Evolutionary conservation across 2,329 filamentous ascomycete species (phyloP), one percentile per base, ranked within the genome.

Genomic region (Cladorrhinum sp.): DNA sequence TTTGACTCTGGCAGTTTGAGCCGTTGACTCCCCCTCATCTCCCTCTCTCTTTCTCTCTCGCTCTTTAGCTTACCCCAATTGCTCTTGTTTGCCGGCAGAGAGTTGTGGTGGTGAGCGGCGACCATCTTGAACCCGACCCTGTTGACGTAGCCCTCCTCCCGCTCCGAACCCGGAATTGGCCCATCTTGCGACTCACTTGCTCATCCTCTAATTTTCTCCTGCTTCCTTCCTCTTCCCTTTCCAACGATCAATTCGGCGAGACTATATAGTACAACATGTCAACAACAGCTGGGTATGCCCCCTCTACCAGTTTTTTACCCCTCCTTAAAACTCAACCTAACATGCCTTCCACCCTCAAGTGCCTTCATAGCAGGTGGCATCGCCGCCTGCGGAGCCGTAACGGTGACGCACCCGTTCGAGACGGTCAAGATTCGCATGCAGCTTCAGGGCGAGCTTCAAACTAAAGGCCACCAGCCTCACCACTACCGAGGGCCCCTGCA

Each of bases 381-480:
- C 72, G 95, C 95, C 73, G 95, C 95, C 66, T 98, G 93, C 78
- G 95, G 95, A 72, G 95, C 95, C 66, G 95, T 99, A 60, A 98
- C 93, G 45, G 93, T 96, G 66, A 98, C 95, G 55, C 95, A 99
- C 77, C 93, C 93, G 60, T 98, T 98, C 79, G 95, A 99, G 78
- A 98, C 93, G 12, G 92, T 99, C 74, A 99, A 99, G 85, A 98
- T 98, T 73, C 90, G 93, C 71, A 87, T 99, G 84, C 95, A 99
- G 79, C 77, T 99, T 58, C 95, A 99, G 76, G 95, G 95, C 75
- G 95, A 99, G 76, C 85, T 99, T 58, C 92, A 97, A 72, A 81
- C 88, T 60, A 96, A 93, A 74, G 86, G 87, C 68, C 87, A 92
- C 73, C 91, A 93, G 61, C 89, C 90, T 66, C 90, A 92, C 71